Evolutionary conservation across 371 early-diverging fungal genomes (phyloP).

Genomic region (Mucor ambiguus): DNA sequence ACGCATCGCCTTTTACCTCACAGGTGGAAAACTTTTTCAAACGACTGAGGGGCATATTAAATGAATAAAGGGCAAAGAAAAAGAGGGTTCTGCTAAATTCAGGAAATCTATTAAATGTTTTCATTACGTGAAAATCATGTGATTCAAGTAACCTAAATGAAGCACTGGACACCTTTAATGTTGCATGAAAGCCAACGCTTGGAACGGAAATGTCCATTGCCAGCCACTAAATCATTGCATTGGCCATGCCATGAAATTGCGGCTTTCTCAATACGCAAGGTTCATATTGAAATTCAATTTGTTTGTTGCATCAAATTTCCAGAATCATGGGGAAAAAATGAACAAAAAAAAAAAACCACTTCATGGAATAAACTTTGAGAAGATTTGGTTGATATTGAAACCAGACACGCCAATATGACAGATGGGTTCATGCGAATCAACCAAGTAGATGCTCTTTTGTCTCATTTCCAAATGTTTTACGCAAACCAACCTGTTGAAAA

Average conservation of each 20-base stretch:
- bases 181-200: neutral
- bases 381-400: neutral
- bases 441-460: neutral
- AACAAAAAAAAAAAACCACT: neutral
- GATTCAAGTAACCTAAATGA: neutral
- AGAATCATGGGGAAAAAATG: neutral
- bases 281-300: neutral
- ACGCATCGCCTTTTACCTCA: constrained; percentile 27
- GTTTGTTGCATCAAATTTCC: neutral
- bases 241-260: no score
- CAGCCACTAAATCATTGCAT: no score
- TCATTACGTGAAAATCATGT: constrained; percentile 1
- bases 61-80: neutral
- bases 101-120: constrained; percentile 6
- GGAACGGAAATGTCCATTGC: no score
- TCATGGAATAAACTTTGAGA: constrained; percentile 7
- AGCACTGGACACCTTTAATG: neutral
- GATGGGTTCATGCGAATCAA: neutral
- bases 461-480: constrained; percentile 3
- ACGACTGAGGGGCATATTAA: neutral
- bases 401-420: neutral
- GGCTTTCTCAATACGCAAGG: neutral
- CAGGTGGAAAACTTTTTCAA: constrained; percentile 40
- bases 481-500: neutral
- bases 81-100: neutral